These are phyloP conservation scores for Microbotryum silenes-acaulis DNA, from an alignment of 1,284 basidiomycete genomes.

Conservation along the genomic window DNA sequence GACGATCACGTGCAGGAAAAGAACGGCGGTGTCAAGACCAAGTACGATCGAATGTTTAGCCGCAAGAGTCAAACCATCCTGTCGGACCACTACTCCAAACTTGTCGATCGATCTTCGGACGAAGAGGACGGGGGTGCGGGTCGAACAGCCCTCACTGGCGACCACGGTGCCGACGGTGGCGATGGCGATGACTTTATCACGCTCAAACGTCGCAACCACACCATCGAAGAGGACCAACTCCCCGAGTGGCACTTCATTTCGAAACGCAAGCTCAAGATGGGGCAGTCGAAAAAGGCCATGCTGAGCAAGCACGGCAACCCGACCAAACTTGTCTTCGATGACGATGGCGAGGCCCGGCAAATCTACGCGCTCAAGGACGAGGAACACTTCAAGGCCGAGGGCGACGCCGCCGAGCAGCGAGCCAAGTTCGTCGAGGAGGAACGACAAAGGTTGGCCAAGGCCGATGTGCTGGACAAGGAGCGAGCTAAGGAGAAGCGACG, in stretches of 20 bases:
- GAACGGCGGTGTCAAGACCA: slow-evolving; percentile 52
- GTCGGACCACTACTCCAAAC: slow-evolving; percentile 81
- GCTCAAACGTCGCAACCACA: slow-evolving; percentile 82
- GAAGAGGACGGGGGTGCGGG: slow-evolving; percentile 37
- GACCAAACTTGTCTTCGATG: slow-evolving; percentile 70
- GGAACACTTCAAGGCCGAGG: slow-evolving; percentile 55
- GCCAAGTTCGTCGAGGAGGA: slow-evolving; percentile 64
- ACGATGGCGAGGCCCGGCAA: slow-evolving; percentile 68
- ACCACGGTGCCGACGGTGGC: slow-evolving; percentile 33
- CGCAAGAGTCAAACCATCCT: slow-evolving; percentile 92
- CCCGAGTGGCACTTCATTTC: slow-evolving; percentile 48
- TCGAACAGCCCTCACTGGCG: slow-evolving; percentile 4
- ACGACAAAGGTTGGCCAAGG: slow-evolving; percentile 58
- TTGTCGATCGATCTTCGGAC: slow-evolving; percentile 61
- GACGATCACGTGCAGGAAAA: slow-evolving; percentile 23
- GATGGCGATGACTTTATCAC: slow-evolving; percentile 84
- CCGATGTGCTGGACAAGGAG: slow-evolving; percentile 67
- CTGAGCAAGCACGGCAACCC: slow-evolving; percentile 56
- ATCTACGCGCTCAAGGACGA: slow-evolving; percentile 65
- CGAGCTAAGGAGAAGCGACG: slow-evolving; percentile 78
- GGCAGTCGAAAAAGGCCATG: slow-evolving; percentile 66
- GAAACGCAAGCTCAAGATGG: slow-evolving; percentile 61
- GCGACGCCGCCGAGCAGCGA: slow-evolving; percentile 60
- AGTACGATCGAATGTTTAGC: slow-evolving; percentile 97
- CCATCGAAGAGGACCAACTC: slow-evolving; percentile 52